These are phyloP conservation scores for Amanita rimosa DNA, from an alignment of 768 basidiomycete species.

Conservation along the genomic window DNA sequence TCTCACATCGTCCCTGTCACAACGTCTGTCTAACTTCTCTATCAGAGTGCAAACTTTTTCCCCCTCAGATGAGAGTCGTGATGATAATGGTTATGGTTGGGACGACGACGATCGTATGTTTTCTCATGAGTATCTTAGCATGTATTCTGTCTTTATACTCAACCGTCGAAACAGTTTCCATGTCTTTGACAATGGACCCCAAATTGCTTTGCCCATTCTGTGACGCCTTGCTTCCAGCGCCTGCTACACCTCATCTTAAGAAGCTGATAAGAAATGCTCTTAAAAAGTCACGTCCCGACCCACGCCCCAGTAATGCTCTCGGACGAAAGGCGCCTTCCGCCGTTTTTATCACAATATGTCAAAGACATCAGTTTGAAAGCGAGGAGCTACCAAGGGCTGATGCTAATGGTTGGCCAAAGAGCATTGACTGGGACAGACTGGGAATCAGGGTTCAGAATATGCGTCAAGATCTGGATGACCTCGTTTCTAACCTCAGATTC, in stretches of 20 bases:
- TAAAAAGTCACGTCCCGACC: conserved; percentile 44
- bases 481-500: conserved; percentile 31
- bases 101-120: conserved; percentile 31
- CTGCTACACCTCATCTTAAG: conserved; percentile 48
- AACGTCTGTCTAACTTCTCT: neutral
- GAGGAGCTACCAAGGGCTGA: conserved; percentile 64
- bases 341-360: conserved; percentile 58
- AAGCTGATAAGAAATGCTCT: conserved; percentile 39
- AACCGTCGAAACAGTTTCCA: conserved; percentile 29
- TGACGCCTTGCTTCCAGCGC: conserved; percentile 53
- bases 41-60: neutral
- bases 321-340: conserved; percentile 48
- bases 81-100: neutral
- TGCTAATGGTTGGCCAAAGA: conserved; percentile 64
- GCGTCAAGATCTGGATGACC: conserved; percentile 29
- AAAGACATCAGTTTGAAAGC: conserved; percentile 70
- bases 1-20: neutral
- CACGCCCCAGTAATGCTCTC: conserved; percentile 56
- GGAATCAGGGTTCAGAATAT: conserved; percentile 42
- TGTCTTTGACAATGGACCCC: conserved; percentile 46
- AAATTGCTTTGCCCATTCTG: conserved; percentile 72
- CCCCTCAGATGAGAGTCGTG: neutral
- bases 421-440: conserved; percentile 52
- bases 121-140: neutral
- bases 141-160: neutral